Percentiles rank a stretch among this genome's conserved stretches.
These are phyloP conservation scores for Tricholoma matsutake DNA, from an alignment of 768 basidiomycete species.

Conservation along the genomic window DNA sequence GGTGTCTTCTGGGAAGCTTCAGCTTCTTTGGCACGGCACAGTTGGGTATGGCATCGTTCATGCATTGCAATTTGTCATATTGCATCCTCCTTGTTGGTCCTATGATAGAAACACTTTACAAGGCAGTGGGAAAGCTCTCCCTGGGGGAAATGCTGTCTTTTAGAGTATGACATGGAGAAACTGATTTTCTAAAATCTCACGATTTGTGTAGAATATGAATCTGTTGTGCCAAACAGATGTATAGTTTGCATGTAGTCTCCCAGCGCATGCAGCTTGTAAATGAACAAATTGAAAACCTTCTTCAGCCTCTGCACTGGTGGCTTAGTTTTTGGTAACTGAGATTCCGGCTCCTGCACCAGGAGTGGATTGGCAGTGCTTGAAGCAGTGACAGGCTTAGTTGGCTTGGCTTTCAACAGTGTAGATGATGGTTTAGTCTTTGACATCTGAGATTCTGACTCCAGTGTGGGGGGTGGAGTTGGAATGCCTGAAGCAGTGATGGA, in stretches of 20 bases:
- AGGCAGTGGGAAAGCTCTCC: too few relatives aligned
- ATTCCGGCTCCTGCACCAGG: too few relatives aligned
- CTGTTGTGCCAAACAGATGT: neutral
- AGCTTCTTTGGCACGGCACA: neutral
- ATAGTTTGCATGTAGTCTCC: neutral
- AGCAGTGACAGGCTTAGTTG: too few relatives aligned
- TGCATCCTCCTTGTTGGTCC: too few relatives aligned
- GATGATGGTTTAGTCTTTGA: too few relatives aligned
- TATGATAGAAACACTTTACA: too few relatives aligned
- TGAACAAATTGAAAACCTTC: neutral
- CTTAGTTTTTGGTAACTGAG: neutral
- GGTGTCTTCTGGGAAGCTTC: neutral
- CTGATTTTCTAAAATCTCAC: neutral
- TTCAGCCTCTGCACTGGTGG: neutral
- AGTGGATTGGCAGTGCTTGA: too few relatives aligned
- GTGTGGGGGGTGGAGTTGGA: too few relatives aligned
- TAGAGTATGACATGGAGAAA: neutral
- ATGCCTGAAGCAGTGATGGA: too few relatives aligned
- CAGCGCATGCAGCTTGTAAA: neutral
- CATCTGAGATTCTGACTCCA: too few relatives aligned
- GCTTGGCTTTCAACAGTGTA: too few relatives aligned
- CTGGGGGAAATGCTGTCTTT: neutral
- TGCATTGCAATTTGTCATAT: neutral
- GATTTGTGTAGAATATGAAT: neutral
- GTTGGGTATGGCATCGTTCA: neutral